These are phyloP conservation scores for Cylindrotheca fusiformis DNA, from an alignment of 108 stramenopile species.

Conservation along the genomic window DNA sequence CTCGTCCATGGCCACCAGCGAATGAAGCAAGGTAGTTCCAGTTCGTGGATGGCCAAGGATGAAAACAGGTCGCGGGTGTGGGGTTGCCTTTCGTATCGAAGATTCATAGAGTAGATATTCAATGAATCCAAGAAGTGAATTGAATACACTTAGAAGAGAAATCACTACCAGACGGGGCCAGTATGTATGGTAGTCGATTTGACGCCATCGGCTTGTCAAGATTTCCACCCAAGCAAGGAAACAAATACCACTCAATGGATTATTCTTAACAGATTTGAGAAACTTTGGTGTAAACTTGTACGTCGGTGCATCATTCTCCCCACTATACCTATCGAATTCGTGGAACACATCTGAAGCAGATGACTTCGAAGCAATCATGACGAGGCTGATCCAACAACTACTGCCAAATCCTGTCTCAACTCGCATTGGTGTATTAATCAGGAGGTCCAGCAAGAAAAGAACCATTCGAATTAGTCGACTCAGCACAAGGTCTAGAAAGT, in stretches of 20 bases:
- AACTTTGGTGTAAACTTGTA: constrained; percentile 24
- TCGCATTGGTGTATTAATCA: no score
- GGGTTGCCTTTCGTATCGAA: constrained; percentile 2
- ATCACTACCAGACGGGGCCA: constrained; percentile 36
- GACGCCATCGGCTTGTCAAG: constrained; percentile 11
- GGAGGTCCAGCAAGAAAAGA: no score
- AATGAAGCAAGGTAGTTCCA: constrained; percentile 46
- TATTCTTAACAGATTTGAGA: constrained; percentile 28
- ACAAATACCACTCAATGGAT: constrained; percentile 38
- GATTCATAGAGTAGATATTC: constrained; percentile 19
- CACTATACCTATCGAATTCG: neutral
- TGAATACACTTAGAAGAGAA: constrained; percentile 17
- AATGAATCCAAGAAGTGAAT: constrained; percentile 22
- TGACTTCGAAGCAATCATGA: neutral
- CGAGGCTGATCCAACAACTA: no score
- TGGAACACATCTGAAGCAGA: neutral
- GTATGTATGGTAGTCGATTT: constrained; percentile 29
- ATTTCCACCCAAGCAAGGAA: constrained; percentile 24
- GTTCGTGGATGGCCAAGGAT: constrained; percentile 51
- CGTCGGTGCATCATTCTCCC: neutral
- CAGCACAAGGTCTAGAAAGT: no score
- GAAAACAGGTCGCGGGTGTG: constrained; percentile 35
- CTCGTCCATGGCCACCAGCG: constrained; percentile 38
- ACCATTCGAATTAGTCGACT: no score
- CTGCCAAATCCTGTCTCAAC: no score